Percentiles rank a stretch among this genome's conserved stretches.
Conservation (phyloP, 2,329 filamentous ascomycete species). For the Microcyclosporella mali region DNA sequence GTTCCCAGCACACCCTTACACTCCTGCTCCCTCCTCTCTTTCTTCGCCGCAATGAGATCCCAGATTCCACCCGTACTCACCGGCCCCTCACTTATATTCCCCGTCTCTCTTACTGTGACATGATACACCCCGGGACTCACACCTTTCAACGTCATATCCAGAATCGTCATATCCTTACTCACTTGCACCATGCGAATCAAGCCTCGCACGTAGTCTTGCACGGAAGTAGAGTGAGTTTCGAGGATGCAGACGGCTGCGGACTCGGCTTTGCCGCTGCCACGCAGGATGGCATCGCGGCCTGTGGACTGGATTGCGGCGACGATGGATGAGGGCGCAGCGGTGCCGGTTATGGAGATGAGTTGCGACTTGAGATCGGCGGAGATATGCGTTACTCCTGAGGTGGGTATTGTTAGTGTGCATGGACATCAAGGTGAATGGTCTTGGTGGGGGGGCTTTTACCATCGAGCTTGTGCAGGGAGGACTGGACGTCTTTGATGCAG, state of each 20-base stretch:
- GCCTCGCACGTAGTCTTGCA: constrained; percentile 68
- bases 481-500: constrained; percentile 82
- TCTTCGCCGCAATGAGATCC: constrained; percentile 48
- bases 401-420: background rate
- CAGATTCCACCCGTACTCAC: constrained; percentile 78
- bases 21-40: constrained; percentile 41
- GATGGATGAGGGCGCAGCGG: constrained; percentile 83
- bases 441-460: constrained; percentile 37
- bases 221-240: constrained; percentile 65
- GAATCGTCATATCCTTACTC: constrained; percentile 65
- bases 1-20: constrained; percentile 62
- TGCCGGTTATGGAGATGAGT: constrained; percentile 78
- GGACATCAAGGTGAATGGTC: background rate
- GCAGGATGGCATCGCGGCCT: constrained; percentile 87
- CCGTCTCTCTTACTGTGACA: constrained; percentile 77
- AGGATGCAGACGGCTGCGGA: constrained; percentile 89
- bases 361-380: constrained; percentile 77
- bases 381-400: constrained; percentile 64
- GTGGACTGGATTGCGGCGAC: constrained; percentile 83
- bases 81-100: constrained; percentile 80
- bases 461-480: constrained; percentile 66
- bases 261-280: constrained; percentile 79
- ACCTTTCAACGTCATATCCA: constrained; percentile 82
- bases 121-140: constrained; percentile 74
- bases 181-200: constrained; percentile 93